Evolutionary conservation across 2,329 filamentous ascomycete genomes (phyloP), one percentile per base, ranked within the genome.

Genomic region (Pseudogymnoascus sp.): DNA sequence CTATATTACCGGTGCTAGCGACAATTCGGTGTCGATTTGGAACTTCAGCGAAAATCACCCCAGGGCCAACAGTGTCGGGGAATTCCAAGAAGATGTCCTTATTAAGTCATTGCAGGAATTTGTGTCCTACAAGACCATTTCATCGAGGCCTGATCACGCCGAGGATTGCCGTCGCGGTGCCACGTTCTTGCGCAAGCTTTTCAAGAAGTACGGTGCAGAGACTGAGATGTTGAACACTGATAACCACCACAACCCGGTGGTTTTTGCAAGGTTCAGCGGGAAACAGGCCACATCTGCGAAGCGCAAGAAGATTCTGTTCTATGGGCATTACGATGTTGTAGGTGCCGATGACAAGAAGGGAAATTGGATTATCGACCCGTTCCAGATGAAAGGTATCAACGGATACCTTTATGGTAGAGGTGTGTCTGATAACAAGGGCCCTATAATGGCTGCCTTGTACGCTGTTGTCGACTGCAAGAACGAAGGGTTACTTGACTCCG

Each of bases 291-390:
- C 85, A 0, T 78, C 84, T 0, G 81, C 83, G 25, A 79, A 84
- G 25, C 84, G 90, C 16, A 96, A 94, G 76, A 92, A 91, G 30
- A 90, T 97, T 7, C 78, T 99, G 0, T 99, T 99, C 73, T 99
- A 99, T 71, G 94, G 95, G 0, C 94, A 99, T 73, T 99, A 99
- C 78, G 94, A 99, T 72, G 92, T 99, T 2, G 94, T 99, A 3
- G 84, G 92, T 0, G 94, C 94, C 0, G 91, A 96, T 67, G 87
- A 88, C 38, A 89, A 89, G 66, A 86, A 88, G 63, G 84, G 84
- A 38, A 93, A 91, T 67, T 99, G 94, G 94, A 82, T 84, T 39
- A 86, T 86, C 1, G 90, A 97, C 66, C 95, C 94, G 0, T 99
- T 97, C 72, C 82, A 87, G n/a, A 82, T 97, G 71, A 88, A 88